A percentile compares a stretch with the other conserved stretches of the same genome.
Conservation (phyloP, 2,329 filamentous ascomycete species). For the Aulographum hederae region DNA sequence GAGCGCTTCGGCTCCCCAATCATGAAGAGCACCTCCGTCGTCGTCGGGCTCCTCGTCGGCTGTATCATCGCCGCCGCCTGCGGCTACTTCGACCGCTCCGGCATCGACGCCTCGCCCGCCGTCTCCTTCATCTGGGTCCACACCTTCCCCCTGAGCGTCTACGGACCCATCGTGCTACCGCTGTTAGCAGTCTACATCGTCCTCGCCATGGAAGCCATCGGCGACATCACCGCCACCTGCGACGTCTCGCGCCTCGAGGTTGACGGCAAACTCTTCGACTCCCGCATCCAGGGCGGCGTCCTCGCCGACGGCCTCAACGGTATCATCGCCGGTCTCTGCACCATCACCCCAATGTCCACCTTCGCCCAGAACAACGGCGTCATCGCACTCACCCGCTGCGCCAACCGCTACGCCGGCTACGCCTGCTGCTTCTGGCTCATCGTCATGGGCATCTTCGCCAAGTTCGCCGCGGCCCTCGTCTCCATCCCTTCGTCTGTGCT, state of each 20-base stretch:
- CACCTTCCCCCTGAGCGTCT: constrained; percentile 54
- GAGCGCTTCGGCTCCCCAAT: constrained; percentile 69
- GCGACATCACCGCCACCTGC: constrained; percentile 65
- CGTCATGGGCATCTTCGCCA: constrained; percentile 66
- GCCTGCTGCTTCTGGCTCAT: constrained; percentile 58
- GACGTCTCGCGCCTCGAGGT: constrained; percentile 64
- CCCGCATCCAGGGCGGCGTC: constrained; percentile 60
- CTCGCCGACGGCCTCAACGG: constrained; percentile 64
- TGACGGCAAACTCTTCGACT: constrained; percentile 53
- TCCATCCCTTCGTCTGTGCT: constrained; percentile 44
- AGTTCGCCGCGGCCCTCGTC: constrained; percentile 64
- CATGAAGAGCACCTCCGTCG: constrained; percentile 65
- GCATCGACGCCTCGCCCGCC: constrained; percentile 52
- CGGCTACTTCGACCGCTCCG: constrained; percentile 59
- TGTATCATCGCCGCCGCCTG: constrained; percentile 63
- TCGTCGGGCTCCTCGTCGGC: constrained; percentile 55
- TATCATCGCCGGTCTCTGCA: constrained; percentile 56
- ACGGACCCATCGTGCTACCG: constrained; percentile 56
- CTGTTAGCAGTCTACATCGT: constrained; percentile 46
- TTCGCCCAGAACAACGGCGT: constrained; percentile 79
- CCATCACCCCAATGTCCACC: constrained; percentile 61
- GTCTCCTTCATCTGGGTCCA: constrained; percentile 65
- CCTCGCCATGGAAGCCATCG: constrained; percentile 61
- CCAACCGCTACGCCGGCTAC: constrained; percentile 65
- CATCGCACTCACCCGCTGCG: constrained; percentile 64